Base-by-base conservation (phyloP, 2,329 filamentous ascomycete genomes). In the Fusarium stilboides region DNA sequence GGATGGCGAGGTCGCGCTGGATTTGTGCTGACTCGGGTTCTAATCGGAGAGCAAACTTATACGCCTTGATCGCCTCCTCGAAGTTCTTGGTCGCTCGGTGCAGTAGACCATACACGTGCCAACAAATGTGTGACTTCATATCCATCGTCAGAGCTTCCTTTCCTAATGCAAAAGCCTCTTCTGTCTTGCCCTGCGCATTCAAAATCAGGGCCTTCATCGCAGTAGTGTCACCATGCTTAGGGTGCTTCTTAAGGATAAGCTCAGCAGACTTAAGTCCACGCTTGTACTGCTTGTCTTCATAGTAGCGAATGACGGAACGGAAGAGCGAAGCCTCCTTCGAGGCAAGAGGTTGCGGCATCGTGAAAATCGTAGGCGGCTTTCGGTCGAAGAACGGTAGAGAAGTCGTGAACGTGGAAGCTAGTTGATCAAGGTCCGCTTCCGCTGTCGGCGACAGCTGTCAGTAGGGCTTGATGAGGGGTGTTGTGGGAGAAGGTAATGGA, bases 121-220 rank as follows among this genome's bases (percentile, higher is more conserved):
- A 99, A 86, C 94, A 98, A 76, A 99, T 94, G 82, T 98, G 95
- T 76, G 94, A 98, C 84, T 97, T 98, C 94, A 99, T 98, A 80
- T 98, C 94, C 76, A 94, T 94, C 72, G 92, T 94, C 74, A 99
- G 86, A 34, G 97, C 96, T 71, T 94, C 88, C 83, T 98, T 99
- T 76, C 93, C 95, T 62, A 99, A 87, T 45, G 91, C 89, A 79
- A 99, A 99, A 1, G 97, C 97, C 82, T 99, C 96, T 60, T 97
- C 94, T 31, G 91, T 91, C 82, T 97, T 95, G 73, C 94, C 94
- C 81, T 95, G 92, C 44, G 92, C 91, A 80, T 97, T 98, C 81
- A 98, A 89, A 73, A 98, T 98, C 72, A 99, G 86, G 58, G 96
- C 95, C 84, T 99, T 99, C 96, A 99, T 99, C 56, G 96, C 97